phyloP scores from a whole-genome alignment of 441 rosid species.

The Mallotus repandus region DNA sequence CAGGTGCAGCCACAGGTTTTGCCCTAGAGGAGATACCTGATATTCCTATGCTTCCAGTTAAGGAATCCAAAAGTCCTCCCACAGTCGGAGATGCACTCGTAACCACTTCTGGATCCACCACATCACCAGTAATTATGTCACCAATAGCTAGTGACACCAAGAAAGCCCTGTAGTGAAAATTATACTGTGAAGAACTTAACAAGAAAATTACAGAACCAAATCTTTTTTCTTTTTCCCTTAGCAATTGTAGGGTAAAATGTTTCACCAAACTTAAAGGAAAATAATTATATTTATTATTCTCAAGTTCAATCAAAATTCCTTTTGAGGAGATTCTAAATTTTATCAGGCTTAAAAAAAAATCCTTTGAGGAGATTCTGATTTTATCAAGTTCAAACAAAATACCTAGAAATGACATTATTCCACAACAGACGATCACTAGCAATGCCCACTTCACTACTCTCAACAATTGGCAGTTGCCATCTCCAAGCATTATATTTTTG shows the following conservation, averaged over 20 bases:
- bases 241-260: neutral
- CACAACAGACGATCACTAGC: neutral
- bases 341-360: neutral
- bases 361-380: neutral
- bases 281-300: neutral
- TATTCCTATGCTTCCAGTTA: conserved; percentile 92
- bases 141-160: conserved; percentile 88
- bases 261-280: neutral
- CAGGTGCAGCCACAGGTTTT: conserved; percentile 79
- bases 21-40: conserved; percentile 77
- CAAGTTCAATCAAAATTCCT: neutral
- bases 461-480: neutral
- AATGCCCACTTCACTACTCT: neutral
- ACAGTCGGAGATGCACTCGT: conserved; percentile 72
- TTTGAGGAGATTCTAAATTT: neutral
- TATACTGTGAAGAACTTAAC: conserved; percentile 8
- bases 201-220: neutral
- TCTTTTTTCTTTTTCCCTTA: neutral
- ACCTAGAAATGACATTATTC: neutral
- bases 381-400: neutral
- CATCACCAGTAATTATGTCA: conserved; percentile 76
- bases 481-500: neutral
- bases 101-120: conserved; percentile 82
- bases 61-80: conserved; percentile 93
- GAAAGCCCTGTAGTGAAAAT: conserved; percentile 56